phyloP scores from a whole-genome alignment of 345 rosid species.

The Excoecaria agallocha region DNA sequence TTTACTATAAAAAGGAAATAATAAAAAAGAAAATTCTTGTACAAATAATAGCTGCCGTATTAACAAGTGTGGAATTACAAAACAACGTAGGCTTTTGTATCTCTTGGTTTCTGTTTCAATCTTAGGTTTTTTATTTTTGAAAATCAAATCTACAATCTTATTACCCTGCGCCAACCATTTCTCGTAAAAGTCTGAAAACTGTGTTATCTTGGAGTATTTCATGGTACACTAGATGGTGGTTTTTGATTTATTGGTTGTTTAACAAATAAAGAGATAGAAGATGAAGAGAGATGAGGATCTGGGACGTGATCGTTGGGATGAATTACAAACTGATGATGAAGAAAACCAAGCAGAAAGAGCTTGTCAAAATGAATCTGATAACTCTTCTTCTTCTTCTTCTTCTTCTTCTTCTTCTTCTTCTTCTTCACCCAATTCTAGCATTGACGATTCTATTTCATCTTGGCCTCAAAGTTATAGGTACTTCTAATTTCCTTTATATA shows the following conservation, averaged over 20 bases:
- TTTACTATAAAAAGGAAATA: too few species aligned
- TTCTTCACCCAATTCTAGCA: constrained; percentile 11
- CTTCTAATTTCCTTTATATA: background rate
- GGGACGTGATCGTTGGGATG: constrained; percentile 57
- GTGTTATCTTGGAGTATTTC: too few species aligned
- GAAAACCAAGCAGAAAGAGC: constrained; percentile 62
- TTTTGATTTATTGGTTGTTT: too few species aligned
- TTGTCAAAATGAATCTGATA: constrained; percentile 37
- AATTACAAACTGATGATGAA: constrained; percentile 71
- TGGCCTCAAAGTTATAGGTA: constrained; percentile 87
- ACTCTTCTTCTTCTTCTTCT: background rate
- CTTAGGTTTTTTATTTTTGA: too few species aligned
- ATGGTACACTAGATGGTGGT: too few species aligned
- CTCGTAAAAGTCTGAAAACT: too few species aligned
- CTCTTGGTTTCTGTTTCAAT: background rate
- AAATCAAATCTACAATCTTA: too few species aligned
- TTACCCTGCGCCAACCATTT: background rate
- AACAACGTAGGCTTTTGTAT: background rate
- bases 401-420: too few species aligned
- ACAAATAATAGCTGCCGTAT: background rate
- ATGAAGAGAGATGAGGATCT: constrained; percentile 75
- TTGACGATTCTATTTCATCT: constrained; percentile 13
- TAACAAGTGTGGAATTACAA: constrained; percentile 6
- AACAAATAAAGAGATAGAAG: background rate
- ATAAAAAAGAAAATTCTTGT: background rate